phyloP scores from a whole-genome alignment of 2,329 filamentous ascomycete species.

The Ascocoryne sarcoides region DNA sequence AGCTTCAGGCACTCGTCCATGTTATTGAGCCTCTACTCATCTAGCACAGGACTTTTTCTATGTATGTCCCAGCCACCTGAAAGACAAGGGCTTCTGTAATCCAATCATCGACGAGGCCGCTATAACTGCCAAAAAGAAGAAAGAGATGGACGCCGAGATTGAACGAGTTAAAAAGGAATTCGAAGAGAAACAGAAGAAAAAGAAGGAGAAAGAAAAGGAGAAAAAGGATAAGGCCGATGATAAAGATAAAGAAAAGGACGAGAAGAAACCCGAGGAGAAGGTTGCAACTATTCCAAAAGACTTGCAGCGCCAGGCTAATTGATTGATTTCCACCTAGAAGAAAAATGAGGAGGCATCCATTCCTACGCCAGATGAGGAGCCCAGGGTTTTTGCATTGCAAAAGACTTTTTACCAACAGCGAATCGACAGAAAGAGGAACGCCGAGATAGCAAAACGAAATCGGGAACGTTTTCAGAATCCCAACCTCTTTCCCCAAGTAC shows the following conservation, averaged over 20 bases:
- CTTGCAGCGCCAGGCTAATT: slow-evolving; percentile 1
- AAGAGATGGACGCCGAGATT: slow-evolving; percentile 56
- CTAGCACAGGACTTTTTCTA: slow-evolving; percentile 74
- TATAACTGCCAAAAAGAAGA: slow-evolving; percentile 48
- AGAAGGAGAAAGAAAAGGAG: slow-evolving; percentile 60
- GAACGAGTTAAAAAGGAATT: slow-evolving; percentile 60
- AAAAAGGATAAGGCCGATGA: slow-evolving; percentile 43
- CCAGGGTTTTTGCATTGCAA: slow-evolving; percentile 75
- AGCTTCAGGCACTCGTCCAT: background rate
- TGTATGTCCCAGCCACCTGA: slow-evolving; percentile 73
- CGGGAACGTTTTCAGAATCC: slow-evolving; percentile 72
- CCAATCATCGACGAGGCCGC: slow-evolving; percentile 64
- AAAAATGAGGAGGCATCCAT: slow-evolving; percentile 14
- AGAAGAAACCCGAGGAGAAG: slow-evolving; percentile 33
- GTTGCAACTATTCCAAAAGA: slow-evolving; percentile 8
- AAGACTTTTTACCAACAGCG: slow-evolving; percentile 86
- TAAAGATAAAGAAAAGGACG: slow-evolving; percentile 37
- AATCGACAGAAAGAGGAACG: slow-evolving; percentile 66
- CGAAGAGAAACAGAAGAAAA: slow-evolving; percentile 67
- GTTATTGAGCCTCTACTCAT: background rate
- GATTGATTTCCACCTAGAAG: slow-evolving; percentile 16
- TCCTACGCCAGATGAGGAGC: slow-evolving; percentile 48
- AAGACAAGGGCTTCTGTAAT: slow-evolving; percentile 71
- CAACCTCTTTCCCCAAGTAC: slow-evolving; percentile 76
- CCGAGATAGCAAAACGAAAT: slow-evolving; percentile 72